phyloP scores from a whole-genome alignment of 352 stramenopile genomes.

The Hyaloperonospora brassicae region DNA sequence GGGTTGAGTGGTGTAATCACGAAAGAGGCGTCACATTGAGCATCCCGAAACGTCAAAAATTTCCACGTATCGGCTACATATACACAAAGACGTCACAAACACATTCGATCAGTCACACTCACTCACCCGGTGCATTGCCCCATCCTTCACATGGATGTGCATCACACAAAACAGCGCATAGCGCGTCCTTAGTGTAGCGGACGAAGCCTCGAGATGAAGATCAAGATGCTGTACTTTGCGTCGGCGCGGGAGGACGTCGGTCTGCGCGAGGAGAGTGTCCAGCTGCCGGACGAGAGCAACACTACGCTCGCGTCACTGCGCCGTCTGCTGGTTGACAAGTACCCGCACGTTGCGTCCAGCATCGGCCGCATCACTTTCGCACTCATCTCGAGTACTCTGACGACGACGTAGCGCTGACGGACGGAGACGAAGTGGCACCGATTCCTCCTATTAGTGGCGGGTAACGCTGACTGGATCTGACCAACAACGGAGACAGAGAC shows the following conservation, averaged over 20 bases:
- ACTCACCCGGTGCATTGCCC: too few relatives aligned
- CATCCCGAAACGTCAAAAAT: too few relatives aligned
- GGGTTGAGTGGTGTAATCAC: too few relatives aligned
- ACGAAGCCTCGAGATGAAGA: too few relatives aligned
- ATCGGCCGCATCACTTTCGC: constrained; percentile 60
- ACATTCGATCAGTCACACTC: too few relatives aligned
- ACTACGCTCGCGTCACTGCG: constrained; percentile 41
- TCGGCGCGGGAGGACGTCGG: constrained; percentile 63
- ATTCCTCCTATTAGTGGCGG: constrained; percentile 71
- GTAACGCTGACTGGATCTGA: constrained; percentile 3
- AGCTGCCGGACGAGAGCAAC: constrained; percentile 10
- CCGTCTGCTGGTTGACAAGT: constrained; percentile 34
- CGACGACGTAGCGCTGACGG: constrained; percentile 36
- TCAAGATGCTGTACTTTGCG: constrained; percentile 82
- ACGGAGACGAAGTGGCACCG: constrained; percentile 74
- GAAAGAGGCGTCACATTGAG: too few relatives aligned
- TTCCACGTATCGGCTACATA: too few relatives aligned
- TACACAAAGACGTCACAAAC: too few relatives aligned
- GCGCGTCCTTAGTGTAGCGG: too few relatives aligned
- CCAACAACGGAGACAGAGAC: too few relatives aligned
- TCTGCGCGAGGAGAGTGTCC: constrained; percentile 54
- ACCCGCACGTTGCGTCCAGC: constrained; percentile 36
- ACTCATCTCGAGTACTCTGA: constrained; percentile 60
- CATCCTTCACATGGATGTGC: too few relatives aligned
- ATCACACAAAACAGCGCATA: too few relatives aligned